Evolutionary conservation across 1,284 basidiomycete species (phyloP), one percentile per base, ranked within the genome.

Genomic region (Taiwanofungus camphoratus): DNA sequence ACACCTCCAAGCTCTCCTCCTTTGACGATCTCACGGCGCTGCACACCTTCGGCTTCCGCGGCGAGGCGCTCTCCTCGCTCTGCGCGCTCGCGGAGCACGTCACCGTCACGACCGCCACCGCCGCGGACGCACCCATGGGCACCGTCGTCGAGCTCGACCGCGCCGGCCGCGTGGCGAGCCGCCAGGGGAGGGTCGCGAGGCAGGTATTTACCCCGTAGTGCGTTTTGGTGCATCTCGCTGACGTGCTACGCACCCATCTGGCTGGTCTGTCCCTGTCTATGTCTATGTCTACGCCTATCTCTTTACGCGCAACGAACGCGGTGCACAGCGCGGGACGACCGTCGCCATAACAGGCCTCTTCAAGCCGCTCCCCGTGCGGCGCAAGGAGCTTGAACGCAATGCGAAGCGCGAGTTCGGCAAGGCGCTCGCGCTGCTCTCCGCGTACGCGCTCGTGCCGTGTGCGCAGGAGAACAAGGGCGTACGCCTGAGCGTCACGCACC

Each of bases 11-110:
- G 62, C 72, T 99, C 0, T 66, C 80, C 1, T 76, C 80, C 1
- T 91, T 89, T 56, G 69, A 77, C 3, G 89, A 92, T 55, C 76
- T 99, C 1, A 69, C 79, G 0, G 67, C 75, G 0, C 79, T 99
- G 4, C 68, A 70, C 2, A 94, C 94, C 0, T 98, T 98, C 62
- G 96, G 96, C 0, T 99, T 99, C 57, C 79, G 95, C 23, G 96
- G 96, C 13, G 96, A 99, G 64, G 96, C 96, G 0, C 71, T 99
- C 0, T 91, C 92, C 1, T 92, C 93, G 1, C 72, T 99, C 0
- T 99, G 94, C 57, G 90, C 92, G 1, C 68, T 98, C 1, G 80
- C 83, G 40, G 82, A 88, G 38, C 66, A 68, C 0, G 76, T 96
- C 7, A 73, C 70, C 0, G 71, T 95, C 40, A 75, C 75, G 0